Conservation (phyloP, 2,329 filamentous ascomycete species). For the Ceratocystis destructans region DNA sequence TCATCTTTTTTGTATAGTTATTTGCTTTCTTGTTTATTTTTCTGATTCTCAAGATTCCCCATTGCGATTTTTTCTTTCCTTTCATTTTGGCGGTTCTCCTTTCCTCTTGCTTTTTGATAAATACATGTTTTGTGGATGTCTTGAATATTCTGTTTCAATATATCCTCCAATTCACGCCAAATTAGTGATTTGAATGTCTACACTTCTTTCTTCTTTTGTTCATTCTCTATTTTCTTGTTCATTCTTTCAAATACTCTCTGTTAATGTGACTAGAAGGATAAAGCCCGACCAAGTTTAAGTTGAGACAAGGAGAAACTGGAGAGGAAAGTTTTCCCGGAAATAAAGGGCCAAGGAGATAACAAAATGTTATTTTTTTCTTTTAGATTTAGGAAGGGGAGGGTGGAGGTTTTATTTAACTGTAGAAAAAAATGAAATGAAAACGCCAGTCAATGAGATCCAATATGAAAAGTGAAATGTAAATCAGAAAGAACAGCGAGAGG, state of each 20-base stretch:
- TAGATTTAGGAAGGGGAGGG: too few species aligned
- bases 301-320: too few species aligned
- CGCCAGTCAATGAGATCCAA: not conserved
- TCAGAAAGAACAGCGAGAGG: not conserved
- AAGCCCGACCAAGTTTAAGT: too few species aligned
- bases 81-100: not conserved
- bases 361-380: too few species aligned
- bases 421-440: not conserved
- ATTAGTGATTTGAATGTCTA: too few species aligned
- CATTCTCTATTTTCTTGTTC: not conserved
- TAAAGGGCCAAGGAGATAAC: too few species aligned
- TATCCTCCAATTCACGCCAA: not conserved
- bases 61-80: conserved; percentile 6
- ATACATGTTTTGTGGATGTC: not conserved
- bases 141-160: not conserved
- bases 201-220: not conserved
- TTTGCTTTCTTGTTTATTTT: not conserved
- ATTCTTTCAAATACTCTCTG: not conserved
- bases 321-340: too few species aligned
- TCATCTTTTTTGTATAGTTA: not conserved
- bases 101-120: not conserved
- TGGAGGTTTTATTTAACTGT: too few species aligned
- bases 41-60: conserved; percentile 2
- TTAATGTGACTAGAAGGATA: too few species aligned
- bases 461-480: not conserved